Evolutionary conservation across 2,329 filamentous ascomycete species (phyloP).

Genomic region (Tricladium varicosporioides): DNA sequence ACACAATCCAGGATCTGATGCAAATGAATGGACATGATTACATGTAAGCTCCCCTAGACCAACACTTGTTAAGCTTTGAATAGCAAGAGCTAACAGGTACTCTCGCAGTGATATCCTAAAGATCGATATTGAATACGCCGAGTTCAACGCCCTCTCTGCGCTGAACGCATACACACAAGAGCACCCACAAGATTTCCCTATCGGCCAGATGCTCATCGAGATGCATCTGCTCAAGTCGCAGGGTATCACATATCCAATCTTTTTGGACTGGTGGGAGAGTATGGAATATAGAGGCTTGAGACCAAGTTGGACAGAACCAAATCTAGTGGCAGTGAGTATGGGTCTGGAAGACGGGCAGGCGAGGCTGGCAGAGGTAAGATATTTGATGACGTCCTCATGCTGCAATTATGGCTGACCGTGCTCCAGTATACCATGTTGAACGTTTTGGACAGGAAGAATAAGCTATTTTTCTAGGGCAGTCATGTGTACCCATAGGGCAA

Average conservation of each 20-base stretch:
- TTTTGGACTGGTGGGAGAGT: conserved; percentile 32
- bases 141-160: conserved; percentile 35
- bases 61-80: conserved; percentile 23
- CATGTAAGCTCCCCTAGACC: conserved; percentile 30
- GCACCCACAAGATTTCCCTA: conserved; percentile 20
- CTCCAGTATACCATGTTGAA: conserved; percentile 8
- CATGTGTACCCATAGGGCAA: not conserved
- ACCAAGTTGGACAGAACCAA: conserved; percentile 29
- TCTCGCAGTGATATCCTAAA: conserved; percentile 38
- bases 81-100: not conserved
- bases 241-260: conserved; percentile 20
- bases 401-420: not conserved
- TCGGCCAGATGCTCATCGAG: conserved; percentile 29
- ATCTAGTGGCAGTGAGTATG: conserved; percentile 26
- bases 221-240: conserved; percentile 25
- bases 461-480: not conserved
- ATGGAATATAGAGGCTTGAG: conserved; percentile 31
- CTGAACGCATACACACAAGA: conserved; percentile 29
- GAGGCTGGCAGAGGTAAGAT: conserved; percentile 21
- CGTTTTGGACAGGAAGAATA: conserved; percentile 5
- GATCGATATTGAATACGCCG: conserved; percentile 39
- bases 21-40: conserved; percentile 38
- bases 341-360: conserved; percentile 19
- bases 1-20: conserved; percentile 39
- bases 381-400: not conserved